Evolutionary conservation across 257 asterid genomes (phyloP), one percentile per base, ranked within the genome.

Genomic region (Salvia rosmarinus): DNA sequence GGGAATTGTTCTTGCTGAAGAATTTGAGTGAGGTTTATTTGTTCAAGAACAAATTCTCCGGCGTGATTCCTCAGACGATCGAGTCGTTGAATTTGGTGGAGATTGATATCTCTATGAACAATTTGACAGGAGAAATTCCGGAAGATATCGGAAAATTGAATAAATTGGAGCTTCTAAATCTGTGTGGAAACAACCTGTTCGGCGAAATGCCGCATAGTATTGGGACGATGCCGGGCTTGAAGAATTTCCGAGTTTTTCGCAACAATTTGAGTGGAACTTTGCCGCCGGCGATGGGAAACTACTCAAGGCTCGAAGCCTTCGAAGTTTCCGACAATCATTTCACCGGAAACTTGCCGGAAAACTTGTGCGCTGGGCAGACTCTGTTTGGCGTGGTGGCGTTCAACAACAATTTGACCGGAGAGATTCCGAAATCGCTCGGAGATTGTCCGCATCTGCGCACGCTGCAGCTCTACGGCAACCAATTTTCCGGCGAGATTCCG

Each of bases 401-500:
- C 68, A 73, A 73, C 77, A 94, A 91, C 82, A 75, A 81, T 62
- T 47, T 91, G 19, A 72, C 86, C 4, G 98, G 98, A n/a, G 83
- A 49, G 55, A 84, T 94, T 50, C 97, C 98, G 0, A 78, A 80
- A 52, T 83, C 96, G 4, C 85, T 93, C 8, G 87, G 67, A 34
- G 70, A 35, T 67, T 94, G 98, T 25, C 75, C 76, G 4, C 73
- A 81, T 37, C 39, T 94, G 14, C 79, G 84, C 43, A 77, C 90
- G 9, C 39, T 91, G 66, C 90, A 87, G 81, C 86, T 94, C 39
- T 82, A 82, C 44, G 69, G 77, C 19, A 94, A 94, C 64, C 39
- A 25, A 0, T 73, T 94, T 13, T 80, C 96, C 0, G 98, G 98
- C n/a, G 81, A 86, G 42, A 37, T 94, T 57, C 98, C 96, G 10